phyloP scores from a whole-genome alignment of 345 rosid genomes.

The Salix exigua region DNA sequence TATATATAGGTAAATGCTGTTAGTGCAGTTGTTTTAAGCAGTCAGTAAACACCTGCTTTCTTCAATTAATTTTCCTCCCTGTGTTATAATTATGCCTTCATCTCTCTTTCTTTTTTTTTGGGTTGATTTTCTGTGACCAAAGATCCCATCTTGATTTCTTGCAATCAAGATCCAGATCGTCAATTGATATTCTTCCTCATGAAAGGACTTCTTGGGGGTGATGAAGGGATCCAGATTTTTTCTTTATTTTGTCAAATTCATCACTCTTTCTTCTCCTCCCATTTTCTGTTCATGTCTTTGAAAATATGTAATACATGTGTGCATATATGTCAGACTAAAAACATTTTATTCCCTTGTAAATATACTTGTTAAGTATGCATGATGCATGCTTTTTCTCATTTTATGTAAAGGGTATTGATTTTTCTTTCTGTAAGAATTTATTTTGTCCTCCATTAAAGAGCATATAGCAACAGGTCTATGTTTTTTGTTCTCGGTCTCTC shows the following conservation, averaged over 20 bases:
- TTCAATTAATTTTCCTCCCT: neutral
- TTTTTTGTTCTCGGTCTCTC: neutral
- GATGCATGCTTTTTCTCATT: neutral
- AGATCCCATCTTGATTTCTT: slow-evolving; percentile 8
- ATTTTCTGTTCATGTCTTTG: neutral
- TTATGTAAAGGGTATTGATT: no score
- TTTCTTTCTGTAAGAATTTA: no score
- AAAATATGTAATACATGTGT: neutral
- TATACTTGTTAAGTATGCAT: neutral
- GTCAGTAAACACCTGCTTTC: neutral
- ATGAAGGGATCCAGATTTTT: neutral
- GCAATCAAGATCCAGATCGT: neutral
- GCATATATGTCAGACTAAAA: neutral
- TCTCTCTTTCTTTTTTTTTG: neutral
- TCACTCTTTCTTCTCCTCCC: no score
- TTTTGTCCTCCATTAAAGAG: no score
- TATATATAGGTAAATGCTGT: no score
- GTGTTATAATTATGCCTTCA: neutral
- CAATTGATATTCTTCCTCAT: neutral
- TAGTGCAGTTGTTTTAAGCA: no score
- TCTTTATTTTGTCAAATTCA: no score
- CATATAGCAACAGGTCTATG: no score
- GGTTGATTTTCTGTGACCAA: neutral
- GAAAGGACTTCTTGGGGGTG: neutral
- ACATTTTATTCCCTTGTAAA: no score